Evolutionary conservation across 139 green algal species (phyloP), one percentile per base, ranked within the genome.

Genomic region (Chlorella sorokiniana): DNA sequence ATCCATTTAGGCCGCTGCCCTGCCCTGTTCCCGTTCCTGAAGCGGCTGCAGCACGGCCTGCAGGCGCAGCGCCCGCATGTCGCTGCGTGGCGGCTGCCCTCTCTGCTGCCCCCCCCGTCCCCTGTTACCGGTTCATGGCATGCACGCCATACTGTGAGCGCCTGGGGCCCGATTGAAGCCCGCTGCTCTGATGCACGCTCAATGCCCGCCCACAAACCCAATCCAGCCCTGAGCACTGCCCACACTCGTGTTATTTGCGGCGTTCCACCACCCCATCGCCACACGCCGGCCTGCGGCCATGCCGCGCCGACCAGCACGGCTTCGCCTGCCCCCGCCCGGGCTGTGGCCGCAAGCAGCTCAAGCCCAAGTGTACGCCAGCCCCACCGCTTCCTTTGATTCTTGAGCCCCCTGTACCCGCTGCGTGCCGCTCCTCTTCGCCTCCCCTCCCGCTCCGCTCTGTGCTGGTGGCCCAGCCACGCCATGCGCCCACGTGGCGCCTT

Each of bases 161-260:
- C 14, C 48, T 16, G 48, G 48, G 48, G 48, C 11, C 16, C 14
- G 16, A 25, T 59, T 11, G 16, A 16, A 59, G 16, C 48, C 48
- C 48, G 48, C 56, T n/a, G 18, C 56, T 65, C 56, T n/a, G 16
- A n/a, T 22, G 18, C 56, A 65, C 56, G 56, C 56, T 65, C 56
- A 16, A 11, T 16, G 16, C 14, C 48, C 14, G 48, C 48, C 14
- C 16, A 33, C 56, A 65, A 65, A 65, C 56, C n/a, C 56, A 65
- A 65, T 65, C 56, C n/a, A 65, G 23, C 11, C 48, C 48, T 65
- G 56, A 65, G 56, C 56, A 65, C 56, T 65, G 56, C 56, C 56
- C 10, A 6, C 16, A 65, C 22, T 65, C n/a, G 56, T 65, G 56
- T 65, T 65, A 65, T 65, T 65, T 65, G 56, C 56, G 56, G 16